These are phyloP conservation scores for Kalanchoe fedtschenkoi DNA, from an alignment of 164 flowering plant species.

Conservation along the genomic window DNA sequence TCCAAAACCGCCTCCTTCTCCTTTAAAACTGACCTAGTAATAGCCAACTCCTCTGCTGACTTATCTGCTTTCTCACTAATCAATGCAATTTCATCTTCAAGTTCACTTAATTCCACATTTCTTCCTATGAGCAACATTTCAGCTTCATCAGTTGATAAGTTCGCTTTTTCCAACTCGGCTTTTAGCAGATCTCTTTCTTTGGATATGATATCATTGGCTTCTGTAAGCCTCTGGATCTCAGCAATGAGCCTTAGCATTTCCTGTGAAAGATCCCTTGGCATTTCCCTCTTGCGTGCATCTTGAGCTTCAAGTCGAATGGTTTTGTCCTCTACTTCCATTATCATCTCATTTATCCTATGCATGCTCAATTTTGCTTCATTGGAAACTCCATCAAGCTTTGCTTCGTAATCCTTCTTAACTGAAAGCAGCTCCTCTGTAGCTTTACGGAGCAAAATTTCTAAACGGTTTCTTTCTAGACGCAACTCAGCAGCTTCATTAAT, in stretches of 20 bases:
- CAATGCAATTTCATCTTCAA: constrained; percentile 28
- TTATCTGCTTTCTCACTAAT: constrained; percentile 39
- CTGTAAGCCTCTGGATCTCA: constrained; percentile 32
- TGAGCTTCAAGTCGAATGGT: constrained; percentile 40
- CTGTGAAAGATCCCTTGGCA: constrained; percentile 17
- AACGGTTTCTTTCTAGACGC: constrained; percentile 36
- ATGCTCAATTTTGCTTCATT: constrained; percentile 22
- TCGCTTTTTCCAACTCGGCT: constrained; percentile 29
- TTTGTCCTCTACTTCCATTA: constrained; percentile 28
- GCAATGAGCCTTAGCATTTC: constrained; percentile 32
- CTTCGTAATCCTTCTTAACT: constrained; percentile 38
- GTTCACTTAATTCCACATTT: constrained; percentile 31
- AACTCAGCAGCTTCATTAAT: constrained; percentile 59
- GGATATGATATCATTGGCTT: constrained; percentile 25
- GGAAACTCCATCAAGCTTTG: constrained; percentile 32
- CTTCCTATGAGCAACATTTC: constrained; percentile 29
- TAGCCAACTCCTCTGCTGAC: constrained; percentile 30
- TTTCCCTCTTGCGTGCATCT: constrained; percentile 34
- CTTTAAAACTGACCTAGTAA: constrained; percentile 27
- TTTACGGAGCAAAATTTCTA: constrained; percentile 45
- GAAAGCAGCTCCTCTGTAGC: constrained; percentile 44
- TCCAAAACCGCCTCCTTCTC: constrained; percentile 35
- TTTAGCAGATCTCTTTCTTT: constrained; percentile 23
- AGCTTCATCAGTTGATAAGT: constrained; percentile 22
- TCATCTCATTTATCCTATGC: constrained; percentile 27